Base-by-base conservation (phyloP, 495 filamentous ascomycete genomes). In the Penicillium herquei region DNA sequence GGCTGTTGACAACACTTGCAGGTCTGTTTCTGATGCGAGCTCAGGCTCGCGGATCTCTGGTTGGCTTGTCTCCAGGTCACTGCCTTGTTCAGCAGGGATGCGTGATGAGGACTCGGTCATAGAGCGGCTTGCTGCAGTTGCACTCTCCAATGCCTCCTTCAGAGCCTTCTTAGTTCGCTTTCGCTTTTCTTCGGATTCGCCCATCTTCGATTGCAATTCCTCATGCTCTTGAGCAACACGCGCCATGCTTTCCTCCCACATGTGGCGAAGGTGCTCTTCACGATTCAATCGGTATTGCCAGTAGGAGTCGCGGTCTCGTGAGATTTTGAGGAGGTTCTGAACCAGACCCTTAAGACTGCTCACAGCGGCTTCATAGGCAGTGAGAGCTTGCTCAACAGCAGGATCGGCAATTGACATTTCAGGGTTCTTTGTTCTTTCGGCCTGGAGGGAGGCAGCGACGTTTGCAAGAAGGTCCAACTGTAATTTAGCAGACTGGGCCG, bases 221-320 rank as follows among this genome's bases (percentile, higher is more conserved):
- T 98, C 95, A 58, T 98, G 94, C 66, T 98, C 94, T 52, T 86
- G 84, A 31, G 92, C 94, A 18, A 98, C 86, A 48, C 87, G 84
- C 6, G 92, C 89, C 94, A 98, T 98, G 72, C 91, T 98, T 57
- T 98, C 95, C 75, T 98, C 94, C 94, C 95, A 98, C 81, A 98
- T 86, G 42, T 88, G 84, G 30, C 94, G 84, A 64, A 97, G 84
- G 65, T 92, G 84, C 33, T 84, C 86, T 70, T 98, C 94, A 35
- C 90, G 86, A 63, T 93, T 91, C 30, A 98, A 80, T 13, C 94
- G 85, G 67, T 94, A 93, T 69, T 96, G 92, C 94, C 94, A 98
- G 66, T 96, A 96, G 0, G 90, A 84, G 70, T 98, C 94, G 30
- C 95, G 87, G 63, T 98, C 94, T 53, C 88, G 83, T 13, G 91